Conservation (phyloP, 2,329 filamentous ascomycete species). For the Periconia sp. region DNA sequence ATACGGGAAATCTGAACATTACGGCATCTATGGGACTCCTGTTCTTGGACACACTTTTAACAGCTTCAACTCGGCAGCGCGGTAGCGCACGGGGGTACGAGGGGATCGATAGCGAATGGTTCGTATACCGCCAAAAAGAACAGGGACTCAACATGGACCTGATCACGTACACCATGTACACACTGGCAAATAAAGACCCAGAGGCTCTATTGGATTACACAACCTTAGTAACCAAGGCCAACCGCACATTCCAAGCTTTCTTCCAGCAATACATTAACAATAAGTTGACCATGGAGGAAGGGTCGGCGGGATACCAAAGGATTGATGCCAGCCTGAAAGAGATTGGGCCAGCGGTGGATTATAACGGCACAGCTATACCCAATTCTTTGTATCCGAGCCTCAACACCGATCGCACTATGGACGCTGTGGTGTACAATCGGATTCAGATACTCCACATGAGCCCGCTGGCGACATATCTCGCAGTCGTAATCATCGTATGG, state of each 20-base stretch:
- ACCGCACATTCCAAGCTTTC: slow-evolving; percentile 25
- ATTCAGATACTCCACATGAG: slow-evolving; percentile 23
- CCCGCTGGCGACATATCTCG: slow-evolving; percentile 18
- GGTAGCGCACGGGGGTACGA: background rate
- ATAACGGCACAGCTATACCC: slow-evolving; percentile 6
- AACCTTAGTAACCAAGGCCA: slow-evolving; percentile 8
- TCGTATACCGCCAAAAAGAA: slow-evolving; percentile 23
- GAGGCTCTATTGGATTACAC: slow-evolving; percentile 17
- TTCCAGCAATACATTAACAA: slow-evolving; percentile 20
- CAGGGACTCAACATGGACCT: slow-evolving; percentile 32
- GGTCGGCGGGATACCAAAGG: slow-evolving; percentile 25
- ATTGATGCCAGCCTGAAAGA: slow-evolving; percentile 17
- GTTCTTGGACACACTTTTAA: slow-evolving; percentile 14
- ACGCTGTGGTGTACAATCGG: slow-evolving; percentile 12
- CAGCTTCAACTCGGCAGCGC: slow-evolving; percentile 3
- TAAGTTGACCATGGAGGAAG: slow-evolving; percentile 12
- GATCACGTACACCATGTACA: slow-evolving; percentile 34
- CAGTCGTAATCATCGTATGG: slow-evolving; percentile 19
- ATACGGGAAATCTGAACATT: slow-evolving; percentile 8
- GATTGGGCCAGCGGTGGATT: slow-evolving; percentile 4
- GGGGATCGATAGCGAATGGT: slow-evolving; percentile 22
- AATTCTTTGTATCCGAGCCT: slow-evolving; percentile 5
- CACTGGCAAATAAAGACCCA: slow-evolving; percentile 19
- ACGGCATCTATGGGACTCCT: slow-evolving; percentile 13
- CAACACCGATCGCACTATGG: slow-evolving; percentile 11